Evolutionary conservation across 331 rosid species (phyloP), one percentile per base, ranked within the genome.

Genomic region (Saraca asoca): DNA sequence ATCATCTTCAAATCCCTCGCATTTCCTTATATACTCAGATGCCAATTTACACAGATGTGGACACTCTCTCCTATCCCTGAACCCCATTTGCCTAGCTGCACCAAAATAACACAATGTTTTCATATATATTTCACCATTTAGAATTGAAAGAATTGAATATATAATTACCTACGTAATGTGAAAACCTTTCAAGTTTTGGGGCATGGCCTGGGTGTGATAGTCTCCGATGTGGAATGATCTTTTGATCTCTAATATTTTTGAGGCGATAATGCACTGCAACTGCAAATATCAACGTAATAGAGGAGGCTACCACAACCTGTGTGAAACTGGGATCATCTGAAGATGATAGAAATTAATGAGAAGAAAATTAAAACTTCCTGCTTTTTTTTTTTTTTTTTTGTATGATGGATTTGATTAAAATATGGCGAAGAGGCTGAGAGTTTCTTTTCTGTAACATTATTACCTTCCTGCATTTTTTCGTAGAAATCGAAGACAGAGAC

Each of bases 51-150:
- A 88, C 1, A 94, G 86, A 10, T 64, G 82, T 17, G 99, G 99
- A 77, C 99, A 90, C 55, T 66, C 77, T 58, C 78, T 83, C 56
- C 72, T 94, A 51, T 94, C 96, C 52, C 76, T 81, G 68, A 94
- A 81, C 43, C 99, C 99, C 91, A 94, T 79, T 82, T 86, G 99
- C 87, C 96, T 85, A 60, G 95, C 96, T 92, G 96, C 85, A 77
- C 2, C 31, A 62, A 60, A 68, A 48, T 43, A 13, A 58, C 0
- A 68, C 2, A 56, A 69, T 41, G 5, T 69, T 24, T 17, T 2
- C 10, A 45, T 8, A 7, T 7, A 55, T 24, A 24, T 1, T 24
- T 24, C 31, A 24, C 31, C 31, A 3, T 24, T 24, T 24, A 24
- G 31, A 4, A 50, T 38, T 51, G n/a, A 39, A 18, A 58, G 43